Conservation (phyloP, 208 protist species). For the Trypanosomatidae sp. region DNA sequence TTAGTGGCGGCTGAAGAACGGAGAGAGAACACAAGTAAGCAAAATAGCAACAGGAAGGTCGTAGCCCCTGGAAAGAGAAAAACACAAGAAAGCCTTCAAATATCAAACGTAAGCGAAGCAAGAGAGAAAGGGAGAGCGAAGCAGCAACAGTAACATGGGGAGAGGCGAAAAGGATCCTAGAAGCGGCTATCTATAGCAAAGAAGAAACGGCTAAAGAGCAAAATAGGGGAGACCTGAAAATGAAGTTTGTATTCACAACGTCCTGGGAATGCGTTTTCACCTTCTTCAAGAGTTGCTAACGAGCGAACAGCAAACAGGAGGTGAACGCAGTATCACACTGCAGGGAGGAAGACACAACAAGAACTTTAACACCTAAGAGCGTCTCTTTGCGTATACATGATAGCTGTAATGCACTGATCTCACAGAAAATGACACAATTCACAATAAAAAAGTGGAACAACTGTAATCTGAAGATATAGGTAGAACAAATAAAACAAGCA, state of each 20-base stretch:
- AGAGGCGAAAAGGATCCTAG: background rate
- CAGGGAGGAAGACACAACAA: background rate
- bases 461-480: background rate
- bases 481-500: background rate
- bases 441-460: background rate
- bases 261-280: background rate
- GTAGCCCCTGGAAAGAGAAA: background rate
- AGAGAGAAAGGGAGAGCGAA: background rate
- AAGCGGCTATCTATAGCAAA: background rate
- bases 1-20: background rate
- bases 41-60: background rate
- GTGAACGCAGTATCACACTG: background rate
- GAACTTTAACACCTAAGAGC: background rate
- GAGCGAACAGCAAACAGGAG: background rate
- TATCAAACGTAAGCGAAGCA: background rate
- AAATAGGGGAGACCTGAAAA: background rate
- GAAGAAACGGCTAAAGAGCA: conserved; percentile 2
- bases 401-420: background rate
- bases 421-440: background rate
- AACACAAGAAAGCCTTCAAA: background rate
- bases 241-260: background rate
- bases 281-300: background rate
- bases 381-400: background rate
- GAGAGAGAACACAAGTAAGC: background rate
- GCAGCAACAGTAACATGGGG: background rate